Base-by-base conservation (phyloP, 2,329 filamentous ascomycete species). In the Ophiosphaerella herpotricha region DNA sequence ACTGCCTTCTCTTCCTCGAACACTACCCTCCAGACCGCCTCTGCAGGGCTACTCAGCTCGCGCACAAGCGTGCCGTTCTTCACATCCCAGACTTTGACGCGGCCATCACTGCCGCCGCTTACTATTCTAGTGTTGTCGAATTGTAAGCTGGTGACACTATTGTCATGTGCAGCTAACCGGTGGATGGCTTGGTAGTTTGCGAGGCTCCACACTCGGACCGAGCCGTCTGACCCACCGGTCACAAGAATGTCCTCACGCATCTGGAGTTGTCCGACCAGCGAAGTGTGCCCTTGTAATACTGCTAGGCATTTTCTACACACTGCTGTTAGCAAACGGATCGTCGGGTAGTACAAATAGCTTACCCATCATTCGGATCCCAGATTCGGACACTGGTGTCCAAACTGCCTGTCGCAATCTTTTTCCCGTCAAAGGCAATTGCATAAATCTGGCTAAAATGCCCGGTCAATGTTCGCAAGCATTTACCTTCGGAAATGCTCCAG, bases 371-470 rank as follows among this genome's bases (percentile, higher is more conserved):
- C 23, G 91, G 90, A 78, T 99, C 91, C 94, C 94, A 99, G 55
- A 99, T 95, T 57, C 94, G 83, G 23, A 99, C 93, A 63, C 93
- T 97, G 3, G 94, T 99, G 74, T 99, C 94, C 54, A 99, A 78
- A 73, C 92, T 97, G 43, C 94, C 94, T 8, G 94, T 99, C 32
- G 95, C 93, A 50, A 99, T 92, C 57, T 92, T 85, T 61, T 87
- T 87, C 34, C 94, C 94, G 70, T 99, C 94, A 74, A 97, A 99
- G 1, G 94, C 94, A 70, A 99, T 96, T 16, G 94, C 94, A 71
- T 99, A 99, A 50, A 99, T 99, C 71, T 99, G 94, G 70, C 93
- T 97, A 75, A 97, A 99, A 74, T 99, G 94, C 0, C 94, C 94
- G 38, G 88, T 87, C 34, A 99, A 80, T 0, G 91, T 97, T 60